Base-by-base conservation (phyloP, 202 grass and related monocot genomes). In the Panicum virgatum region DNA sequence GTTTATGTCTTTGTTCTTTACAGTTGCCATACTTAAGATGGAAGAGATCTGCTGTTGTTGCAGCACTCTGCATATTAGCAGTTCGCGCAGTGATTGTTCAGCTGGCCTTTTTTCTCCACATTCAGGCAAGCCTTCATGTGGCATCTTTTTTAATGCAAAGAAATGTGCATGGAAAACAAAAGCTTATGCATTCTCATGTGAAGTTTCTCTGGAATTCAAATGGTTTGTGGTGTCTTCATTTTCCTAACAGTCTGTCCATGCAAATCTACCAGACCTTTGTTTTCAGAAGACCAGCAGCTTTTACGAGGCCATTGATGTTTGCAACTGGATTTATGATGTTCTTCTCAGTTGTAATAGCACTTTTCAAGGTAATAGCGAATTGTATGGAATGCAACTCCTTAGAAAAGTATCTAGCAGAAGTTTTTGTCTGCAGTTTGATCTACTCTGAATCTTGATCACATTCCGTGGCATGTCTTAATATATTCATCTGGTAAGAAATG, bases 341-440 rank as follows among this genome's bases (percentile, higher is more conserved):
- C 91, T 98, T 98, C 87, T 96, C 93, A 82, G 89, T 99, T 89
- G 96, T 99, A 66, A 99, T 99, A 83, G 96, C 96, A 79, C 73
- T 98, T n/a, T 98, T 98, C 82, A 98, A 98, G 96, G 96, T 96
- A 90, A 90, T 11, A 8, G 14, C 40, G 11, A 69, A 7, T 42
- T 53, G 4, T 16, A 19, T 69, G 53, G 25, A 76, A 15, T 36
- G 22, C 36, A 69, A 40, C 12, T 81, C 12, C 22, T n/a, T 79
- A 6, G 2, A 27, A 22, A 62, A 45, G 19, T n/a, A n/a, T 39
- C 34, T 83, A 23, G 7, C 29, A 60, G 32, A 81, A 38, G 16
- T 22, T 62, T 27, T 27, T 77, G 0, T 34, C 32, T 34, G 32
- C 32, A 34, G 7, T 56, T 47, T 73, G 44, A 29, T 42, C 11